Evolutionary conservation across 1,284 basidiomycete genomes (phyloP), one percentile per base, ranked within the genome.

Genomic region (Takashimella tepidaria): DNA sequence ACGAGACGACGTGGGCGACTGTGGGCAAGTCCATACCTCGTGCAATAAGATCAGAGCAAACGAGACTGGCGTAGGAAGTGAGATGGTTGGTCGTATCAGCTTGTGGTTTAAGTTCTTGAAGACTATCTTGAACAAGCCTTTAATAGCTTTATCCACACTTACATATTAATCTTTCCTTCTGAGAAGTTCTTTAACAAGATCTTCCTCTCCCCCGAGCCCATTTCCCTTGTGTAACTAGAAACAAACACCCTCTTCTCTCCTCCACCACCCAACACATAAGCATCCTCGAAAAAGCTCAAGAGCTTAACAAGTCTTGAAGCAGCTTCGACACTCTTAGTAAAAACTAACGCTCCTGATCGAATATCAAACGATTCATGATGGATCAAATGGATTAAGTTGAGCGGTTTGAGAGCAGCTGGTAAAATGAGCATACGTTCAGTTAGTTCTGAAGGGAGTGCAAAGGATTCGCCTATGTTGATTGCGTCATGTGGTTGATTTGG

Each of bases 1-100:
- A 98, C 60, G 85, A 92, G 41, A 98, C 82, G 25, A 98, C 95
- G 74, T 97, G 88, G 11, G 84, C 83, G 44, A 98, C 91, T 55
- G 89, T 83, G 48, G 86, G 88, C 54, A 98, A 87, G 72, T 98
- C 96, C 56, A 98, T 92, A n/a, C 95, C 96, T 57, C 96, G 84
- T 8, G 95, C 89, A 56, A 98, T 89, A 19, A 98, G 79, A 77
- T 98, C 95, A 2, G 93, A 98, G 68, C 91, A 96, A 8, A 99
- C 82, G 19, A 98, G 79, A 57, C 92, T 95, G 58, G n/a, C n/a
- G n/a, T n/a, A 0, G 6, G 20, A n/a, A 52, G 22, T 42, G 20
- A n/a, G 20, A 21, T 21, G 5, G 23, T 40, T 21, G 47, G 47
- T 47, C 24, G 31, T 37, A 16, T 37, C 16, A 37, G 31, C 31